Conservation (phyloP, 495 filamentous ascomycete species). For the Xylona heveae region DNA sequence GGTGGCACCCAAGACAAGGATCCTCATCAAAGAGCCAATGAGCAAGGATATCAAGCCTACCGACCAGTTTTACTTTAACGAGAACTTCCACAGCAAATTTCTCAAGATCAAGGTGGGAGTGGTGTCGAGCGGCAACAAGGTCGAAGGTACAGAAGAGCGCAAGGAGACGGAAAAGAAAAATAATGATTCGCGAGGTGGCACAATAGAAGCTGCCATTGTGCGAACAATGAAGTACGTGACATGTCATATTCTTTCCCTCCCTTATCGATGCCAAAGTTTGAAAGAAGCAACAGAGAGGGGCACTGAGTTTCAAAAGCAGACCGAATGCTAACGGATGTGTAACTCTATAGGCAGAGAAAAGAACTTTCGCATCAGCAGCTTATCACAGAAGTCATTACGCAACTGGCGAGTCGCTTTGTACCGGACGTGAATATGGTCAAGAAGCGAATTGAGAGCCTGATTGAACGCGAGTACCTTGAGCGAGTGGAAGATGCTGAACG, state of each 20-base stretch:
- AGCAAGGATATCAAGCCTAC: constrained; percentile 59
- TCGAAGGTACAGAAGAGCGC: constrained; percentile 66
- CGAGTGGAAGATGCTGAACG: constrained; percentile 46
- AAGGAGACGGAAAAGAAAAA: constrained; percentile 77
- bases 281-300: neutral
- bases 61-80: constrained; percentile 72
- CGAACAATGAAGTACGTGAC: constrained; percentile 79
- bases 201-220: constrained; percentile 79
- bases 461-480: constrained; percentile 87
- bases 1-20: constrained; percentile 62
- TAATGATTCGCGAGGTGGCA: constrained; percentile 50
- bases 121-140: constrained; percentile 46
- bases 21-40: constrained; percentile 68
- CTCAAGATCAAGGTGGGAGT: constrained; percentile 75
- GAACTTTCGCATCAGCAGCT: constrained; percentile 59
- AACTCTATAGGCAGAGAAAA: constrained; percentile 66
- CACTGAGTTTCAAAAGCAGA: neutral
- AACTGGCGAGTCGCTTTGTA: constrained; percentile 59
- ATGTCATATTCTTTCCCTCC: constrained; percentile 4
- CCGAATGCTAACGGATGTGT: constrained; percentile 7
- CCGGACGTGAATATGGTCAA: constrained; percentile 87
- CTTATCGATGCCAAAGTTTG: neutral
- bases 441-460: constrained; percentile 77
- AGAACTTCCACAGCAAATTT: constrained; percentile 59
- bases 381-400: constrained; percentile 63